Evolutionary conservation across 2,329 filamentous ascomycete species (phyloP), one percentile per base, ranked within the genome.

Genomic region (Aspergillus sp.): DNA sequence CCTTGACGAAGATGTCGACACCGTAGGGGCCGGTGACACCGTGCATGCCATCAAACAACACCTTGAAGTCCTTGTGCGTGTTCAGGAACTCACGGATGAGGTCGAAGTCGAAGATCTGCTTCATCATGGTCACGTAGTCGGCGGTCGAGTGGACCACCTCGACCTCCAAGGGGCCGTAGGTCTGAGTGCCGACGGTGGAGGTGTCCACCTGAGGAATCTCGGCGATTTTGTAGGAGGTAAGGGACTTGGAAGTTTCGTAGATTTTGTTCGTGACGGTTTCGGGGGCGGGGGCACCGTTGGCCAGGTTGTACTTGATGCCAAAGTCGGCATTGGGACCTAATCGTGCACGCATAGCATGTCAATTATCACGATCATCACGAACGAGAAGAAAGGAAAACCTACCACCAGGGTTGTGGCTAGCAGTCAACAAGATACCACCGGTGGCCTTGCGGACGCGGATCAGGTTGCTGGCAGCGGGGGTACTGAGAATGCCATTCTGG

Each of bases 241-340:
- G 84, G 64, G 85, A 87, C 85, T 97, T 98, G 69, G 94, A 94
- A 62, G 88, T 87, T 70, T 94, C 91, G 81, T 86, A 98, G 77
- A 99, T 98, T 83, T 96, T 96, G 87, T 99, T 96, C 68, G 95
- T 99, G 67, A 99, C 91, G 56, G 90, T 89, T 79, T 99, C 95
- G 60, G 95, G 95, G 58, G 95, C 95, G 49, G 95, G 95, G 58
- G 93, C 95, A 70, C 95, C 95, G 74, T 99, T 98, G 77, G 92
- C 84, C 60, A 99, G 84, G 84, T 99, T 99, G 86, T 99, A 99
- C 83, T 99, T 99, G 88, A 99, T 99, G 70, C 95, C 95, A 71
- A 99, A 99, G 80, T 99, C 95, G 76, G 95, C 90, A 69, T 87
- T 90, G 63, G 95, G 95, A 54, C 93, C 92, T 96, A 69, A 39